These are phyloP conservation scores for Exobasidium cylindrosporum DNA, from an alignment of 1,284 basidiomycete species.

Conservation along the genomic window DNA sequence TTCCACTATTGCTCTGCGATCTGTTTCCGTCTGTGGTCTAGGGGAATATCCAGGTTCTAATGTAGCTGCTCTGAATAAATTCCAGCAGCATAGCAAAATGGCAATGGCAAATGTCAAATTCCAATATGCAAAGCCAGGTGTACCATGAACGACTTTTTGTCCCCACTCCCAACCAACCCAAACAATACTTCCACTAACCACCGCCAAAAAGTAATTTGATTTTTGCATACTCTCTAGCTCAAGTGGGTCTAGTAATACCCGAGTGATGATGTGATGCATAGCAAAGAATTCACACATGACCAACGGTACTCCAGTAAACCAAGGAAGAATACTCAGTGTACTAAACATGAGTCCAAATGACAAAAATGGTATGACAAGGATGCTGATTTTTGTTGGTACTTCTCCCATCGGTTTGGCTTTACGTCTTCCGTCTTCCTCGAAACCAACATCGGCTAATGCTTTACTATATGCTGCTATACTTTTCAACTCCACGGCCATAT, in stretches of 20 bases:
- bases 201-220: constrained; percentile 81
- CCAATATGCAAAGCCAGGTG: constrained; percentile 64
- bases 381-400: constrained; percentile 74
- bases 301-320: constrained; percentile 81
- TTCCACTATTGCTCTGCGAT: constrained; percentile 34
- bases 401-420: constrained; percentile 69
- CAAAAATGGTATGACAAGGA: constrained; percentile 74
- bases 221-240: constrained; percentile 40
- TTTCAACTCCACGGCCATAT: constrained; percentile 85
- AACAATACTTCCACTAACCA: constrained; percentile 78
- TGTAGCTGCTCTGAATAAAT: constrained; percentile 82
- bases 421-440: constrained; percentile 64
- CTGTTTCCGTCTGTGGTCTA: constrained; percentile 59
- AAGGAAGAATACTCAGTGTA: constrained; percentile 76
- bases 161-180: constrained; percentile 85
- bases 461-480: constrained; percentile 80
- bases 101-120: constrained; percentile 73
- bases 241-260: constrained; percentile 25
- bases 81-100: constrained; percentile 73
- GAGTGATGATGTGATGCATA: constrained; percentile 74
- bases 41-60: constrained; percentile 89
- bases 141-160: constrained; percentile 67
- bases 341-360: constrained; percentile 79
- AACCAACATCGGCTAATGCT: constrained; percentile 74
- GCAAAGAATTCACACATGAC: constrained; percentile 75